Percentiles rank a stretch among this genome's conserved stretches.
phyloP scores from a whole-genome alignment of 73 alveolate genomes.

The Paramecium biaurelia region DNA sequence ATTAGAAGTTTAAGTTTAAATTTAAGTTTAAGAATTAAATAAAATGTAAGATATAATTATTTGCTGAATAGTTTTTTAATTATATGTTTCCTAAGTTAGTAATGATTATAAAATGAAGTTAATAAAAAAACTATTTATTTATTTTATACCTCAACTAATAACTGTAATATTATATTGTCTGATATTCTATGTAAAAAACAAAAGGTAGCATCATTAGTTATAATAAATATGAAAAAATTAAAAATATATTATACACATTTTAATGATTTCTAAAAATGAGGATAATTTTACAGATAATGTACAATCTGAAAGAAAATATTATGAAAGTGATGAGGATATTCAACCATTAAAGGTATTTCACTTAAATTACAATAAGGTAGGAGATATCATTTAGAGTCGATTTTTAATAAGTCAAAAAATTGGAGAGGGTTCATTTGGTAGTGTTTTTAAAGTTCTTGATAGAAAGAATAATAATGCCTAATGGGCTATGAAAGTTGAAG shows the following conservation, averaged over 20 bases:
- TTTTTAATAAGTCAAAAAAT: not conserved
- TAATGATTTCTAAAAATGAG: not conserved
- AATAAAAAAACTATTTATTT: no score
- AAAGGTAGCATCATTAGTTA: not conserved
- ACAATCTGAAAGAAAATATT: not conserved
- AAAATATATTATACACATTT: not conserved
- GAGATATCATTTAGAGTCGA: slow-evolving; percentile 12
- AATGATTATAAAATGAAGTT: no score
- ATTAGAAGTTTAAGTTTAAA: not conserved
- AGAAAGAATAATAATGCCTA: not conserved
- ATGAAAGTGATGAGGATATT: not conserved
- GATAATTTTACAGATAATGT: not conserved
- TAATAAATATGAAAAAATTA: not conserved
- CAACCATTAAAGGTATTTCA: not conserved
- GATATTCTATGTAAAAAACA: not conserved
- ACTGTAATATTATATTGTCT: no score
- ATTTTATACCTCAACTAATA: no score
- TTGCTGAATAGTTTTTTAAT: no score
- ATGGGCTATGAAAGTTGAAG: slow-evolving; percentile 38
- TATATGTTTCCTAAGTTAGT: no score
- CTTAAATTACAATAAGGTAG: not conserved
- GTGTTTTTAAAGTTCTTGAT: slow-evolving; percentile 25
- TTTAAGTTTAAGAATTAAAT: no score
- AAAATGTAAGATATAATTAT: no score
- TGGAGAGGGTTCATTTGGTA: slow-evolving; percentile 46